Evolutionary conservation across 2,329 filamentous ascomycete genomes (phyloP), one percentile per base, ranked within the genome.

Genomic region (Boeremia exigua): DNA sequence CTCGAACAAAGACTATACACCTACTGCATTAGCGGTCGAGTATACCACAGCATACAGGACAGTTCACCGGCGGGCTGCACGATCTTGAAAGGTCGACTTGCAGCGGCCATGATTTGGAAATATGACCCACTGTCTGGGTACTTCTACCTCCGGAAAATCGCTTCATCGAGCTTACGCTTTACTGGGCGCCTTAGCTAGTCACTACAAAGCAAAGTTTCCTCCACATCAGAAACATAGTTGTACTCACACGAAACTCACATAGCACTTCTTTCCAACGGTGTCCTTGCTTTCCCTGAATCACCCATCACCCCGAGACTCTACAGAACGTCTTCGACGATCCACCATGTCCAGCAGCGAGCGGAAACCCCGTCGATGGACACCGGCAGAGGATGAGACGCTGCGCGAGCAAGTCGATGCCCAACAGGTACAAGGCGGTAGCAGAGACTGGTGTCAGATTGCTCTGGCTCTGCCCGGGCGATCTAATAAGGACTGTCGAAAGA

Each of bases 401-500:
- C 65, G 66, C 11, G 61, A 67, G 34, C 65, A 68, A 48, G 67
- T 70, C 19, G 63, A 68, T 27, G 48, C 61, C 23, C 67, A 70
- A 38, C 39, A 46, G 42, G 39, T 38, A 47, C 46, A 51, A n/a
- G 53, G 53, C 9, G 27, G 50, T 12, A 27, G 42, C 11, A 51
- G 27, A 33, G 53, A 56, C 36, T 56, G 69, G 76, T 77, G 74
- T 50, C 66, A 63, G 40, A 71, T 79, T 37, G 75, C 77, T 11
- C 54, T 63, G 6, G 67, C 65, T 25, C 71, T 79, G 1, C 76
- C 76, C 2, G 73, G 73, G 7, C 65, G 77, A 50, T 75, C 74
- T 12, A 79, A 80, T 62, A 79, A 80, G 57, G 78, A 80, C 61
- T 79, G 77, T 50, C 71, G 78, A 15, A 80, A 80, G 57, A 68